Conservation (phyloP, 2,329 filamentous ascomycete genomes). For the Nemania bipapillata region DNA sequence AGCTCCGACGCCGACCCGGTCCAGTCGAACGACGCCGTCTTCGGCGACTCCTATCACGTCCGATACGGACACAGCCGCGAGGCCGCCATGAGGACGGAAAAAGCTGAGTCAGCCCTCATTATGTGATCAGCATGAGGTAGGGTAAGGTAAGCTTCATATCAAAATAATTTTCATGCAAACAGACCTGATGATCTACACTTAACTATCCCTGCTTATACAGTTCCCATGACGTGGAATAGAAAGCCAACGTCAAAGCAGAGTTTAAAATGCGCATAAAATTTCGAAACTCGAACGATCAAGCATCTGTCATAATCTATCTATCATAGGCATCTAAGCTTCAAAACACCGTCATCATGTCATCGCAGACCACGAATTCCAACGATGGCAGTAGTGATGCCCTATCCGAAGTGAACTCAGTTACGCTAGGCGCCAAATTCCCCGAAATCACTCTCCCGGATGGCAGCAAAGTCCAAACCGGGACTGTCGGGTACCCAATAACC, state of each 20-base stretch:
- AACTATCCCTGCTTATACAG: background rate
- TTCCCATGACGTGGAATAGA: background rate
- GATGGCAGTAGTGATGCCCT: slow-evolving; percentile 27
- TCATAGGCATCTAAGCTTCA: background rate
- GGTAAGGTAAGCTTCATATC: too few species aligned
- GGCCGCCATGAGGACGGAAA: background rate
- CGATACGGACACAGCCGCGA: background rate
- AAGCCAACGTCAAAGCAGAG: background rate
- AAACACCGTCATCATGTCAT: slow-evolving; percentile 27
- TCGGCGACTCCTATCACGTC: background rate
- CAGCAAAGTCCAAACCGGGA: slow-evolving; percentile 48
- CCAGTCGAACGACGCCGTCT: background rate
- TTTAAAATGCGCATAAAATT: background rate
- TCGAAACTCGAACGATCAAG: background rate
- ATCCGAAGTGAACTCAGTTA: slow-evolving; percentile 45
- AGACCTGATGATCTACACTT: background rate
- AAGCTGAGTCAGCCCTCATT: background rate
- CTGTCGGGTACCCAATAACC: slow-evolving; percentile 41
- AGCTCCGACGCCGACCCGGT: slow-evolving; percentile 7
- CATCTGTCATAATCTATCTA: background rate
- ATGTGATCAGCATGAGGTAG: slow-evolving; percentile 4
- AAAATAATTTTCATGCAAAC: background rate
- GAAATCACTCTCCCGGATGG: slow-evolving; percentile 47
- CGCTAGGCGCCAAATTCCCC: slow-evolving; percentile 45
- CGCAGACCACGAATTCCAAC: slow-evolving; percentile 10